Conservation (phyloP, 1,284 basidiomycete genomes). For the Fomitopsis palustris region DNA sequence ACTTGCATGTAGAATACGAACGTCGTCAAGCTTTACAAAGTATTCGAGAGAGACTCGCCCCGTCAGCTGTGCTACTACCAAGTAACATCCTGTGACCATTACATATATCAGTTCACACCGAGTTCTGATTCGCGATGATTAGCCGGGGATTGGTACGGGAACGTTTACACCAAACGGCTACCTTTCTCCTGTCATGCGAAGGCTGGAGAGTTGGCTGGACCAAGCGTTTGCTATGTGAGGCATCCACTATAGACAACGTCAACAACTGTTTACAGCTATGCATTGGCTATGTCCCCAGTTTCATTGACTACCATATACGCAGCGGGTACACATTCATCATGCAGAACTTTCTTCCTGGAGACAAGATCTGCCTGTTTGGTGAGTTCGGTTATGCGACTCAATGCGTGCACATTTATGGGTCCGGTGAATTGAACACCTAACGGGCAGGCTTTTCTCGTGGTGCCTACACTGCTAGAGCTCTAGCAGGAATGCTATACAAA, state of each 20-base stretch:
- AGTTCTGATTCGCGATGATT: no score
- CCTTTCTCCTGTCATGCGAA: constrained; percentile 33
- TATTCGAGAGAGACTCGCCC: constrained; percentile 33
- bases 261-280: neutral
- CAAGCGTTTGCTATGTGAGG: constrained; percentile 42
- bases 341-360: constrained; percentile 49
- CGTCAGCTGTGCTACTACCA: constrained; percentile 41
- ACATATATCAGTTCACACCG: no score
- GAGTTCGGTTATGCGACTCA: constrained; percentile 31
- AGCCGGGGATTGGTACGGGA: constrained; percentile 44
- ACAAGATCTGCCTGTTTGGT: constrained; percentile 53
- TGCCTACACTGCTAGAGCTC: constrained; percentile 44
- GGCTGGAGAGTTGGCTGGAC: constrained; percentile 38
- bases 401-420: no score
- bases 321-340: constrained; percentile 62
- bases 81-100: no score
- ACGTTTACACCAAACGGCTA: constrained; percentile 36
- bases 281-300: constrained; percentile 22
- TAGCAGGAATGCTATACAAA: constrained; percentile 40
- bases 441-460: constrained; percentile 36
- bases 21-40: constrained; percentile 35
- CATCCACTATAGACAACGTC: neutral
- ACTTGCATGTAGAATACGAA: constrained; percentile 35
- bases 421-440: no score
- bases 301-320: constrained; percentile 49